phyloP scores from a whole-genome alignment of 2,329 filamentous ascomycete species.

The Boeremia exigua region DNA sequence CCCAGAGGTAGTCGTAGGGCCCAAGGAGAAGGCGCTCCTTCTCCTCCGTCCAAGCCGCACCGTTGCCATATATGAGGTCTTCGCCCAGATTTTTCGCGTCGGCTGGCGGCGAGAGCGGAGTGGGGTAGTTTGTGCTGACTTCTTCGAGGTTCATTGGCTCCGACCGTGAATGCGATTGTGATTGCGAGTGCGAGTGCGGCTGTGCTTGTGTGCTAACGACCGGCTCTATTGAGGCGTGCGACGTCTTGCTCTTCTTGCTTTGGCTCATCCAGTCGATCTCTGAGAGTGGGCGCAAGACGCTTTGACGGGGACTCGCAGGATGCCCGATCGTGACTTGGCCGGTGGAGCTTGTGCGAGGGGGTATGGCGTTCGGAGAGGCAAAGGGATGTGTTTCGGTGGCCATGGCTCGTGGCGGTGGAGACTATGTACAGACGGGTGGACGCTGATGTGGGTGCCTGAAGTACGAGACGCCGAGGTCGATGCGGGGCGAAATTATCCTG shows the following conservation, averaged over 20 bases:
- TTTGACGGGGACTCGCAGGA: constrained; percentile 33
- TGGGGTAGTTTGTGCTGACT: constrained; percentile 33
- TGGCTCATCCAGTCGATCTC: constrained; percentile 50
- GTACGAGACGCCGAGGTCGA: constrained; percentile 10
- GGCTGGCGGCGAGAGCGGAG: constrained; percentile 38
- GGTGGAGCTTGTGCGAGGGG: constrained; percentile 48
- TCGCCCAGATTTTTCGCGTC: constrained; percentile 40
- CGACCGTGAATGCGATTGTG: background rate
- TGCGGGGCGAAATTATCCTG: constrained; percentile 13
- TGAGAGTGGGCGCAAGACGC: constrained; percentile 46
- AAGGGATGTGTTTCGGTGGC: constrained; percentile 33
- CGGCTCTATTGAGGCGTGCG: constrained; percentile 30
- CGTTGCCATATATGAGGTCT: constrained; percentile 51
- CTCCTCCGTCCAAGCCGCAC: constrained; percentile 67
- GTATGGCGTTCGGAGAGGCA: constrained; percentile 49
- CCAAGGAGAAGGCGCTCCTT: constrained; percentile 80
- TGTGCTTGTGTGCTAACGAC: constrained; percentile 1
- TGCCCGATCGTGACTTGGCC: constrained; percentile 40
- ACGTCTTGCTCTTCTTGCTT: constrained; percentile 48
- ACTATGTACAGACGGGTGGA: constrained; percentile 9
- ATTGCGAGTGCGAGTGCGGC: constrained; percentile 2
- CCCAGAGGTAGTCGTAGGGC: constrained; percentile 80
- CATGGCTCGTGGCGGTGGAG: constrained; percentile 10
- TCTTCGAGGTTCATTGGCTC: constrained; percentile 24
- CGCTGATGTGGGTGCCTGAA: constrained; percentile 18